Evolutionary conservation across 768 basidiomycete species (phyloP).

Genomic region (Lyophyllum decastes): DNA sequence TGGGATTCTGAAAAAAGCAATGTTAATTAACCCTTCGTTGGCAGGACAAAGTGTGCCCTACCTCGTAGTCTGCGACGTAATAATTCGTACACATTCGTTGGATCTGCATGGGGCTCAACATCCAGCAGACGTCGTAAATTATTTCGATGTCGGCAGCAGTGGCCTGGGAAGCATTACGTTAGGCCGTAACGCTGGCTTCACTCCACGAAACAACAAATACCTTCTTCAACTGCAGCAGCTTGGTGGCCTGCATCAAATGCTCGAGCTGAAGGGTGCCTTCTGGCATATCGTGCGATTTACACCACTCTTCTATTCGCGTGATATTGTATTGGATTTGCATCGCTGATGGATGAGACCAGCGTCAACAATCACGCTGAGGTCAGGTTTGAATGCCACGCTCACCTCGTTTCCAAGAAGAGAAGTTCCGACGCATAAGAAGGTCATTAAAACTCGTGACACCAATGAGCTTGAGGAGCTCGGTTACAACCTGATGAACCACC

Average conservation of each 20-base stretch:
- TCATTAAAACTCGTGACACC: conserved; percentile 99
- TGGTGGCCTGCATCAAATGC: conserved; percentile 99
- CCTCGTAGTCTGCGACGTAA: conserved; percentile 99
- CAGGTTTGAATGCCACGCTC: conserved; percentile 21
- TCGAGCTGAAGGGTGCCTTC: conserved; percentile 97
- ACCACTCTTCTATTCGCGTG: conserved; percentile 97
- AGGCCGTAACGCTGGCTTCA: background rate
- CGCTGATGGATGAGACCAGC: conserved; percentile 46
- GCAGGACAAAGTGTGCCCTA: conserved; percentile 29
- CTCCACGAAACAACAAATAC: conserved; percentile 33
- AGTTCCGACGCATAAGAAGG: conserved; percentile 96
- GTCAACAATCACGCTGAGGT: background rate
- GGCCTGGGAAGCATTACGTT: conserved; percentile 50
- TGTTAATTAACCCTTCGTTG: background rate
- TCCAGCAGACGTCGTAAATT: conserved; percentile 99
- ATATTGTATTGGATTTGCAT: conserved; percentile 99
- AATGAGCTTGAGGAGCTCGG: conserved; percentile 92
- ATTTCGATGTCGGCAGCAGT: conserved; percentile 96
- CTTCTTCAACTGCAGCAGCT: conserved; percentile 97
- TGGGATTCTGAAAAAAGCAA: conserved; percentile 69
- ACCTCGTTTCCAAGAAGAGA: conserved; percentile 99
- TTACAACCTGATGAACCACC: conserved; percentile 93
- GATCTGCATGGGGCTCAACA: conserved; percentile 98
- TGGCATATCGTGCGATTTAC: conserved; percentile 99
- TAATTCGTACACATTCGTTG: conserved; percentile 99